Base-by-base conservation (phyloP, 768 basidiomycete species). In the Trametes meyenii region DNA sequence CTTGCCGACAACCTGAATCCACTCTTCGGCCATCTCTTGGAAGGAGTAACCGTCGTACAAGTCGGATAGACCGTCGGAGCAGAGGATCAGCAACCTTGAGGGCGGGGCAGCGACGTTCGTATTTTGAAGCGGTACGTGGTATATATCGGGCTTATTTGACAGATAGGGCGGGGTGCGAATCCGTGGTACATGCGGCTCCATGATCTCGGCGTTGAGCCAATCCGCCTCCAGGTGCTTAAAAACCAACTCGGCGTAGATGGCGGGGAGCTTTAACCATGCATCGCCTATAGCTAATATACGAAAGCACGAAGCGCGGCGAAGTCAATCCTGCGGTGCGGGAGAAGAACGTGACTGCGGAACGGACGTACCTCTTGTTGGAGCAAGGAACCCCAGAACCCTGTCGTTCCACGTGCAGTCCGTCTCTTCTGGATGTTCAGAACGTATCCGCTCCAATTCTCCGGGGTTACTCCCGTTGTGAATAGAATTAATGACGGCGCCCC, bases 321-420 rank as follows among this genome's bases (percentile, higher is more conserved):
- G 44, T 44, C 29, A 24, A 24, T 24, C 43, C 56, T 42, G 43
- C 50, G 44, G 45, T 23, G 49, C 49, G 40, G 45, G 23, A 46
- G 17, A 14, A 33, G 44, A 56, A n/a, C 48, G 54, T 23, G 35
- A 50, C 23, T 35, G 54, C 40, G 38, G 26, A 36, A 35, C 53
- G 8, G 55, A 80, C 85, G 68, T 70, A 90, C 90, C 88, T 74
- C 90, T 81, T 67, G 87, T 88, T 54, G 89, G 89, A 3, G 89
- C 88, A 29, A 92, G 82, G 58, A 88, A 88, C 57, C 90, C 90
- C 53, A 92, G 83, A 51, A 92, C 85, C 51, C 90, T 80, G 65
- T 79, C 77, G 62, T 89, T 84, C 49, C 85, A 67, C 44, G 90
- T 78, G 64, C 86, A 89, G 63, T 87, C 88, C 16, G 83, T 75